Percentiles rank a stretch among this genome's conserved stretches.
Evolutionary conservation across 495 filamentous ascomycete genomes (phyloP).

Genomic region (Penicillium paxilli): DNA sequence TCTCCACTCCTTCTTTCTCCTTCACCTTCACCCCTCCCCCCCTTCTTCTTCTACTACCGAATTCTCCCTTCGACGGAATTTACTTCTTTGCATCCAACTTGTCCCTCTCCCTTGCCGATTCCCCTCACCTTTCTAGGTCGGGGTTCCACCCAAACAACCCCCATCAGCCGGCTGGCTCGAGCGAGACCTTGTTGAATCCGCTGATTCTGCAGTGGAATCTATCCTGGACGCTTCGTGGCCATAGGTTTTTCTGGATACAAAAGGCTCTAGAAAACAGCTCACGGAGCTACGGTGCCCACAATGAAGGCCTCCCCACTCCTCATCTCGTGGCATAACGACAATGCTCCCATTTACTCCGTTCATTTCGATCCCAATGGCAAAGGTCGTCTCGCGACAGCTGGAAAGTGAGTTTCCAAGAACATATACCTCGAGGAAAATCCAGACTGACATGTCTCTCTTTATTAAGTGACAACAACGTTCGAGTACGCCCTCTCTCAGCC

Average conservation of each 20-base stretch:
- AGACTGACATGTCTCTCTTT: slow-evolving; percentile 13
- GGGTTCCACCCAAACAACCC: slow-evolving; percentile 1
- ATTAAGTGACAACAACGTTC: slow-evolving; percentile 88
- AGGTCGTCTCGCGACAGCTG: slow-evolving; percentile 87
- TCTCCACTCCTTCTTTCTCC: slow-evolving; percentile 8
- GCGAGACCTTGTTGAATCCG: slow-evolving; percentile 13
- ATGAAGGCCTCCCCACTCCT: slow-evolving; percentile 93
- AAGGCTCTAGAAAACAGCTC: slow-evolving; percentile 11
- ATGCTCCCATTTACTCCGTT: slow-evolving; percentile 90
- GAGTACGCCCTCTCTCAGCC: slow-evolving; percentile 60
- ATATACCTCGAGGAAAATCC: not conserved
- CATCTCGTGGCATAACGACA: slow-evolving; percentile 95
- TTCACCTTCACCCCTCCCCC: not conserved
- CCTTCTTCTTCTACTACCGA: not conserved
- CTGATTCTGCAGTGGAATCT: not conserved
- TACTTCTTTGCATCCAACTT: not conserved
- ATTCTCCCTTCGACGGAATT: not conserved
- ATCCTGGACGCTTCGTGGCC: not conserved
- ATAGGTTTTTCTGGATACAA: slow-evolving; percentile 2
- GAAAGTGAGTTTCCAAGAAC: slow-evolving; percentile 52
- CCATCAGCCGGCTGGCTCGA: slow-evolving; percentile 4
- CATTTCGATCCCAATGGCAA: slow-evolving; percentile 96
- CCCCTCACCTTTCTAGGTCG: not conserved
- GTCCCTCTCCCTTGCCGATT: not conserved
- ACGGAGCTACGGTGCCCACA: slow-evolving; percentile 40